These are phyloP conservation scores for Termitomyces sp. DNA, from an alignment of 768 basidiomycete genomes.

Conservation along the genomic window DNA sequence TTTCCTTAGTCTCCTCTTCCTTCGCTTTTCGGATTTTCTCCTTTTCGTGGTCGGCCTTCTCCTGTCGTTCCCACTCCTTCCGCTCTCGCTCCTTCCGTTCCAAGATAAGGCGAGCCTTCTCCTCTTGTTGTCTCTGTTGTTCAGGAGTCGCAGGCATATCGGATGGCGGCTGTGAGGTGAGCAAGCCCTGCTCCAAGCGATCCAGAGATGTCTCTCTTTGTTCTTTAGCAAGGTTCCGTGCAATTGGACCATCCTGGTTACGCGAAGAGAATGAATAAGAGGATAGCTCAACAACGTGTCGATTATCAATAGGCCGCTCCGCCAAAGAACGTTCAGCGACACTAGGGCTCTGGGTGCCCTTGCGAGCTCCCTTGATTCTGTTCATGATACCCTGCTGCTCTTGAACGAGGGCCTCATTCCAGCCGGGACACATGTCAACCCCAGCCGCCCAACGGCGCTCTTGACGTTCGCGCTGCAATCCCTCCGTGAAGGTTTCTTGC, in stretches of 20 bases:
- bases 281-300: not conserved
- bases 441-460: slow-evolving; percentile 45
- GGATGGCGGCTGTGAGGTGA: not conserved
- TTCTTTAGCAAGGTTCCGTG: slow-evolving; percentile 3
- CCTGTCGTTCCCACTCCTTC: slow-evolving; percentile 3
- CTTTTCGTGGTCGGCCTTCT: not conserved
- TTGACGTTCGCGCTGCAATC: slow-evolving; percentile 42
- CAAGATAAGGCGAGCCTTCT: not conserved
- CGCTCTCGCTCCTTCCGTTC: slow-evolving; percentile 12
- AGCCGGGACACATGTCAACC: slow-evolving; percentile 20
- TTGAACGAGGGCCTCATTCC: slow-evolving; percentile 24
- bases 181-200: not conserved
- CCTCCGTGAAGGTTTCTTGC: slow-evolving; percentile 37
- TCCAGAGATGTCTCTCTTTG: not conserved
- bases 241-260: not conserved
- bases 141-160: not conserved
- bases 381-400: slow-evolving; percentile 42
- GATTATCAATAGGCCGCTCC: not conserved
- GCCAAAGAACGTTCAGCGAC: slow-evolving; percentile 2
- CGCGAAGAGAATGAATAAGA: not conserved
- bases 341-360: slow-evolving; percentile 5
- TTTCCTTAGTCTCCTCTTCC: not conserved
- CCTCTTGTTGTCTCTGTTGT: slow-evolving; percentile 3
- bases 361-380: slow-evolving; percentile 27
- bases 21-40: slow-evolving; percentile 1